These are phyloP conservation scores for Fusarium sp. DNA, from an alignment of 2,329 filamentous ascomycete genomes.

Conservation along the genomic window DNA sequence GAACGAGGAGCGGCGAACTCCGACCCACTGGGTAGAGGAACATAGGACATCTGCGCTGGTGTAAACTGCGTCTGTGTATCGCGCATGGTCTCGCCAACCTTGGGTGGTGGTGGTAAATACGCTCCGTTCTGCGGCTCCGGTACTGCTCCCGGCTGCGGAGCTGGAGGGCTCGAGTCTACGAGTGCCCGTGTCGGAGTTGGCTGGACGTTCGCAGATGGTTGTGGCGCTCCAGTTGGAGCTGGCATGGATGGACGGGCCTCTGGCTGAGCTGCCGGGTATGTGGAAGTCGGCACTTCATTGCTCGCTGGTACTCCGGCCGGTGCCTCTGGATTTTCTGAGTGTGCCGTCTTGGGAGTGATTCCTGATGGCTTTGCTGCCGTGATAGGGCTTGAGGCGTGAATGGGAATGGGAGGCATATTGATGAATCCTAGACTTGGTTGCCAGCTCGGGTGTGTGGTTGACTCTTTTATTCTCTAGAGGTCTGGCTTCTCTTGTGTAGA, in stretches of 20 bases:
- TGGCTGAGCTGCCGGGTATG: conserved; percentile 44
- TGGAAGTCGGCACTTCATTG: conserved; percentile 48
- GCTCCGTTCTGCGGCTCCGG: conserved; percentile 55
- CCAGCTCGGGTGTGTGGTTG: not conserved
- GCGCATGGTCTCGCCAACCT: conserved; percentile 57
- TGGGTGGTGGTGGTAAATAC: conserved; percentile 62
- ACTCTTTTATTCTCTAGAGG: not conserved
- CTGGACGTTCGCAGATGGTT: conserved; percentile 50
- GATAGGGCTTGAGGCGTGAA: conserved; percentile 70
- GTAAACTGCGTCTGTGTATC: conserved; percentile 49
- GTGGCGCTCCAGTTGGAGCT: conserved; percentile 54
- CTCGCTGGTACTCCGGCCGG: conserved; percentile 36
- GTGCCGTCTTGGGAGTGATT: conserved; percentile 59
- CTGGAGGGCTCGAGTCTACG: conserved; percentile 56
- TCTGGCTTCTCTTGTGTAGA: not conserved
- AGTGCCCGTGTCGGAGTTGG: conserved; percentile 57
- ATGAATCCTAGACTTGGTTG: not conserved
- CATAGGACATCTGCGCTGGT: conserved; percentile 62
- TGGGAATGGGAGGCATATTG: conserved; percentile 70
- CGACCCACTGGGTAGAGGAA: conserved; percentile 55
- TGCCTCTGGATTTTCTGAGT: conserved; percentile 35
- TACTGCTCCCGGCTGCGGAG: conserved; percentile 68
- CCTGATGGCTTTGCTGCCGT: conserved; percentile 64
- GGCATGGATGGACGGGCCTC: conserved; percentile 53
- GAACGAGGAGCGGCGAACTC: conserved; percentile 59